phyloP scores from a whole-genome alignment of 176 grass and related monocot genomes.

The Neostapfia colusana region DNA sequence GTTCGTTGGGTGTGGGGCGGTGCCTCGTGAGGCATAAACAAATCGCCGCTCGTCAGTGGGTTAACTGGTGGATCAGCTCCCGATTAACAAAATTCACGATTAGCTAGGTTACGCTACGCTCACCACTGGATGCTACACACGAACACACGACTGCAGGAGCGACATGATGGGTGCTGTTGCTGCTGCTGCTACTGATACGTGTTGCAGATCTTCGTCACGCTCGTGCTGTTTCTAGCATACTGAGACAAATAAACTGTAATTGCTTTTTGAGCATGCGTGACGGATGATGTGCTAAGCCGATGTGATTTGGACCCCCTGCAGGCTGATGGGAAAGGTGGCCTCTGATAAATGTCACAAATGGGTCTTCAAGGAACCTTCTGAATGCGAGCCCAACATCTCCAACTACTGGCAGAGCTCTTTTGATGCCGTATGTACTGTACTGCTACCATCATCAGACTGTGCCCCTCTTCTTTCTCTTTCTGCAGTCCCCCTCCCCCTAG shows the following conservation, averaged over 20 bases:
- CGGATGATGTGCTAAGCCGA: slow-evolving; percentile 25
- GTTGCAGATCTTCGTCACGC: background rate
- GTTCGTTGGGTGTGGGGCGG: slow-evolving; percentile 50
- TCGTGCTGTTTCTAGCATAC: background rate
- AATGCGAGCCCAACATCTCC: slow-evolving; percentile 98
- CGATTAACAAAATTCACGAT: slow-evolving; percentile 25
- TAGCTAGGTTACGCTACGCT: slow-evolving; percentile 7
- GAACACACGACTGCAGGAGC: too few species aligned
- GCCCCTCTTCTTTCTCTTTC: slow-evolving; percentile 35
- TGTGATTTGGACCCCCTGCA: slow-evolving; percentile 60
- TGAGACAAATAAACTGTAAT: background rate
- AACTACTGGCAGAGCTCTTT: slow-evolving; percentile 99
- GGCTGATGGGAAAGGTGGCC: slow-evolving; percentile 99
- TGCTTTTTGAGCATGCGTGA: slow-evolving; percentile 22
- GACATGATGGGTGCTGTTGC: background rate
- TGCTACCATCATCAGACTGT: slow-evolving; percentile 16
- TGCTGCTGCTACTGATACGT: background rate
- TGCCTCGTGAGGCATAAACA: slow-evolving; percentile 67
- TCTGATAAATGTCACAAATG: slow-evolving; percentile 99
- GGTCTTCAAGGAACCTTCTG: slow-evolving; percentile 99
- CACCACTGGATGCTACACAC: slow-evolving; percentile 32
- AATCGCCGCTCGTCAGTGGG: slow-evolving; percentile 45
- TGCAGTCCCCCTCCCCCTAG: slow-evolving; percentile 4
- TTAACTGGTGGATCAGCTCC: slow-evolving; percentile 27
- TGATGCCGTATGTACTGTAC: slow-evolving; percentile 95